A percentile compares a stretch with the other conserved stretches of the same genome.
Evolutionary conservation across 495 filamentous ascomycete species (phyloP).

Genomic region (Hyaloscypha finlandica): DNA sequence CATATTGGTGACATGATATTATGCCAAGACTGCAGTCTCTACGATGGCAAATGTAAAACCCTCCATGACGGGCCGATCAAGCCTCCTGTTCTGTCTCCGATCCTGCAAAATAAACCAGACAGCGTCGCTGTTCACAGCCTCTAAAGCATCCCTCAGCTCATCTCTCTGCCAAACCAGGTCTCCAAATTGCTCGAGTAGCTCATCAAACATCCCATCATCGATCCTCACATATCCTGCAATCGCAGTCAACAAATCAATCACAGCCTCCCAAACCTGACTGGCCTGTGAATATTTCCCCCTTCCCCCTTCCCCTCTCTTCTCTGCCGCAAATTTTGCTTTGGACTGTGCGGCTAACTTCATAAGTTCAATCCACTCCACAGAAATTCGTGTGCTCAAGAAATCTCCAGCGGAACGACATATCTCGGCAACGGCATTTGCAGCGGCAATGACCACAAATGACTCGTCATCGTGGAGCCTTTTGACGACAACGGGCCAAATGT

Average conservation of each 20-base stretch:
- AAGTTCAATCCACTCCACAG: slow-evolving; percentile 66
- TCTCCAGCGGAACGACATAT: slow-evolving; percentile 72
- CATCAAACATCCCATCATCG: slow-evolving; percentile 66
- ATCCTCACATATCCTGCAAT: slow-evolving; percentile 59
- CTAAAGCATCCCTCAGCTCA: slow-evolving; percentile 56
- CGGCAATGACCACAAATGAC: slow-evolving; percentile 69
- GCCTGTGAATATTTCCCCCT: slow-evolving; percentile 56
- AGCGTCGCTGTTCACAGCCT: slow-evolving; percentile 65
- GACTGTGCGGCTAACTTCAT: slow-evolving; percentile 37
- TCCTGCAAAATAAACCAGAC: slow-evolving; percentile 64
- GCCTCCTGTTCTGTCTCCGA: slow-evolving; percentile 37
- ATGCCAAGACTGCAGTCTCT: neutral
- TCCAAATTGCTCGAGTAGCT: slow-evolving; percentile 60
- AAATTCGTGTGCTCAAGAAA: slow-evolving; percentile 73
- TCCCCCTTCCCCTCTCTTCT: slow-evolving; percentile 33
- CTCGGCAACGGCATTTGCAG: slow-evolving; percentile 62
- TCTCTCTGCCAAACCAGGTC: slow-evolving; percentile 44
- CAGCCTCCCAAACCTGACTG: slow-evolving; percentile 59
- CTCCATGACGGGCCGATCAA: slow-evolving; percentile 42
- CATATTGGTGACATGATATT: neutral
- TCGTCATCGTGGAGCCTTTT: slow-evolving; percentile 73
- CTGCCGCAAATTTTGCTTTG: slow-evolving; percentile 19
- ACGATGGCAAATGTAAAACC: slow-evolving; percentile 26
- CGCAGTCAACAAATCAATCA: slow-evolving; percentile 52
- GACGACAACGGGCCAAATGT: slow-evolving; percentile 80